phyloP scores from a whole-genome alignment of 2,329 filamentous ascomycete species.

The Colletotrichum karsti region DNA sequence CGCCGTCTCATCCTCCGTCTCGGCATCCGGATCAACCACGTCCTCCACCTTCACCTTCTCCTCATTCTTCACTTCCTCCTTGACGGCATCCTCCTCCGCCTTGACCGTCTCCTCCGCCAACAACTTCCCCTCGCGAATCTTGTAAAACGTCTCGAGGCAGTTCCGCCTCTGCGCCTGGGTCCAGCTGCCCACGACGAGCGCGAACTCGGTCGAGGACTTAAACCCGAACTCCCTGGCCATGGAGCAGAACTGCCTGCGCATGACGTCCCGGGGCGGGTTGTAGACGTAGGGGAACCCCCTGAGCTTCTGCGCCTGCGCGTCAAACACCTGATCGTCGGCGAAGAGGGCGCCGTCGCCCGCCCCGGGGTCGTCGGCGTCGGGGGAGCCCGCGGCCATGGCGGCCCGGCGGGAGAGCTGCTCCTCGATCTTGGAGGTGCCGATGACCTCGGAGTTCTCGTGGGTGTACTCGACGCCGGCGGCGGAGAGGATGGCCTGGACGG shows the following conservation, averaged over 20 bases:
- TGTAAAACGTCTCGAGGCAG: slow-evolving; percentile 84
- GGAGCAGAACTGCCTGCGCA: slow-evolving; percentile 85
- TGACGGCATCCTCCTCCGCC: slow-evolving; percentile 19
- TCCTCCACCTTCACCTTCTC: slow-evolving; percentile 18
- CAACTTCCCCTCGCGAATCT: slow-evolving; percentile 65
- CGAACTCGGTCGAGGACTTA: slow-evolving; percentile 81
- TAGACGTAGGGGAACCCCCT: slow-evolving; percentile 53
- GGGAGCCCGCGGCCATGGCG: slow-evolving; percentile 62
- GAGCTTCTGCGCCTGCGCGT: slow-evolving; percentile 15
- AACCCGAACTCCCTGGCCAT: slow-evolving; percentile 88
- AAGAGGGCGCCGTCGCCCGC: slow-evolving; percentile 67
- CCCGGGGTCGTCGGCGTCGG: slow-evolving; percentile 51
- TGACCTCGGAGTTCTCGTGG: slow-evolving; percentile 94
- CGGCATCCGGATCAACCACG: slow-evolving; percentile 25
- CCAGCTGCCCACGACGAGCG: slow-evolving; percentile 89
- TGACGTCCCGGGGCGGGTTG: slow-evolving; percentile 78
- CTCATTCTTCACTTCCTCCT: slow-evolving; percentile 7
- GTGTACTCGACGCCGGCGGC: slow-evolving; percentile 93
- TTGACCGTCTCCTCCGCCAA: slow-evolving; percentile 39
- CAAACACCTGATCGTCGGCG: slow-evolving; percentile 52
- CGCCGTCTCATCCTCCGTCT: slow-evolving; percentile 20
- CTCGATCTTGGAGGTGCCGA: slow-evolving; percentile 93
- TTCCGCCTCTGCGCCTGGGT: slow-evolving; percentile 83
- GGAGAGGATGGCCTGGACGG: slow-evolving; percentile 87
- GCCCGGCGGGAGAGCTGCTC: slow-evolving; percentile 82